Evolutionary conservation across 495 filamentous ascomycete species (phyloP).

Genomic region (Clohesyomyces aquaticus): DNA sequence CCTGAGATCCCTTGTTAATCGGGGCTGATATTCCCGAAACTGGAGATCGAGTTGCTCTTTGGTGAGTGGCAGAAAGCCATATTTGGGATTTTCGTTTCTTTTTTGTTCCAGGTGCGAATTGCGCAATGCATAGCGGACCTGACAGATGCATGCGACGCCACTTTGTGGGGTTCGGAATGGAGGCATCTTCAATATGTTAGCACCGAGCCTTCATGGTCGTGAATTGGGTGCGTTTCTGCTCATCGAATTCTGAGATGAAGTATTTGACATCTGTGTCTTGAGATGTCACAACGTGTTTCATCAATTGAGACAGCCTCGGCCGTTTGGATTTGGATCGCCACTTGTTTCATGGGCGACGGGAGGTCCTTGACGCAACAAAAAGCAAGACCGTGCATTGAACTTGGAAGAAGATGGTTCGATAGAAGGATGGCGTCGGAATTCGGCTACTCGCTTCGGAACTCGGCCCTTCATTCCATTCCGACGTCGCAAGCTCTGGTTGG

Average conservation of each 20-base stretch:
- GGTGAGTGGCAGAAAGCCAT: too few relatives aligned
- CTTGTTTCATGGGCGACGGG: neutral
- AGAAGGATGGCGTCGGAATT: too few relatives aligned
- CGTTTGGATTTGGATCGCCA: neutral
- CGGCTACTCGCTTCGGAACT: too few relatives aligned
- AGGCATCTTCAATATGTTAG: too few relatives aligned
- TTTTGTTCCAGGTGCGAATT: too few relatives aligned
- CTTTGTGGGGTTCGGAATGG: too few relatives aligned
- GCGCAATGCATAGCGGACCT: too few relatives aligned
- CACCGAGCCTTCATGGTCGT: too few relatives aligned
- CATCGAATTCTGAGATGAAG: neutral
- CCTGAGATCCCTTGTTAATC: neutral
- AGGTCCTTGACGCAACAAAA: neutral
- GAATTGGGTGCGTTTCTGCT: neutral
- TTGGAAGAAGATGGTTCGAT: neutral
- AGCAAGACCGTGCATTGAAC: neutral
- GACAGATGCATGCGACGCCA: too few relatives aligned
- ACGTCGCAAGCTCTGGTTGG: too few relatives aligned
- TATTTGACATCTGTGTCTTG: neutral
- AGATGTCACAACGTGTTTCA: neutral
- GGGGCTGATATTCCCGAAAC: neutral
- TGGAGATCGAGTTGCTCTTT: neutral
- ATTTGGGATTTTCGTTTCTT: too few relatives aligned
- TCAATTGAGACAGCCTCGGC: neutral
- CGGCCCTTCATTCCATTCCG: too few relatives aligned